Percentiles rank a stretch among this genome's conserved stretches.
phyloP scores from a whole-genome alignment of 2,329 filamentous ascomycete species.

The Neobulgaria alba region DNA sequence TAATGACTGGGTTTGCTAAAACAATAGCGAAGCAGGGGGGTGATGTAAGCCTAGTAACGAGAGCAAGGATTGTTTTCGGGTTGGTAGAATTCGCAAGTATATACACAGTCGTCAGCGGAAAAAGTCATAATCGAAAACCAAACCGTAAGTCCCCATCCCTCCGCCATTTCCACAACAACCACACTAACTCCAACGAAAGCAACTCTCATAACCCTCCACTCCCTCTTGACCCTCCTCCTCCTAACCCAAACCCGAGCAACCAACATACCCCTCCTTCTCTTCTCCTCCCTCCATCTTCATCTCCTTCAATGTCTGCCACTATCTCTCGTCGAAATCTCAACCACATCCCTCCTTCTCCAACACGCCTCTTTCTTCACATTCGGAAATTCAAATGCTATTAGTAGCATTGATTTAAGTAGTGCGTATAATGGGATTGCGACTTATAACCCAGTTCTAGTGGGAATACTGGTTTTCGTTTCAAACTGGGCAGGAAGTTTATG shows the following conservation, averaged over 20 bases:
- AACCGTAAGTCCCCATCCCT: slow-evolving; percentile 18
- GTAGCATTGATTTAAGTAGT: slow-evolving; percentile 86
- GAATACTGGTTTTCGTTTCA: slow-evolving; percentile 71
- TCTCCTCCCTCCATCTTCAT: slow-evolving; percentile 58
- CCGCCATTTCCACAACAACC: not conserved
- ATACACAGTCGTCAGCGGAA: slow-evolving; percentile 32
- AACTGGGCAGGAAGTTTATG: slow-evolving; percentile 92
- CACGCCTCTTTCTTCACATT: slow-evolving; percentile 82
- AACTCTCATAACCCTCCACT: slow-evolving; percentile 46
- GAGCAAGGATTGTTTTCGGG: slow-evolving; percentile 40
- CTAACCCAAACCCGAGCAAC: slow-evolving; percentile 79
- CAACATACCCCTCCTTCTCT: slow-evolving; percentile 76
- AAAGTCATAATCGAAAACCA: slow-evolving; percentile 3
- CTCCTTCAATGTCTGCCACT: slow-evolving; percentile 41
- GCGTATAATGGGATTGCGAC: slow-evolving; percentile 85
- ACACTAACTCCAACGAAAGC: no score
- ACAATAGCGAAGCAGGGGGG: slow-evolving; percentile 19
- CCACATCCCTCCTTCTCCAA: slow-evolving; percentile 67
- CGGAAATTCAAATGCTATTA: slow-evolving; percentile 89
- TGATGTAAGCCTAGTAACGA: slow-evolving; percentile 20
- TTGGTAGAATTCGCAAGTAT: slow-evolving; percentile 32
- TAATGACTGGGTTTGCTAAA: slow-evolving; percentile 43
- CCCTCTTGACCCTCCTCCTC: slow-evolving; percentile 68
- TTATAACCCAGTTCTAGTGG: slow-evolving; percentile 77
- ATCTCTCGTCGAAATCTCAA: slow-evolving; percentile 50